Evolutionary conservation across 2,329 filamentous ascomycete genomes (phyloP).

Genomic region (Fusarium sp.): DNA sequence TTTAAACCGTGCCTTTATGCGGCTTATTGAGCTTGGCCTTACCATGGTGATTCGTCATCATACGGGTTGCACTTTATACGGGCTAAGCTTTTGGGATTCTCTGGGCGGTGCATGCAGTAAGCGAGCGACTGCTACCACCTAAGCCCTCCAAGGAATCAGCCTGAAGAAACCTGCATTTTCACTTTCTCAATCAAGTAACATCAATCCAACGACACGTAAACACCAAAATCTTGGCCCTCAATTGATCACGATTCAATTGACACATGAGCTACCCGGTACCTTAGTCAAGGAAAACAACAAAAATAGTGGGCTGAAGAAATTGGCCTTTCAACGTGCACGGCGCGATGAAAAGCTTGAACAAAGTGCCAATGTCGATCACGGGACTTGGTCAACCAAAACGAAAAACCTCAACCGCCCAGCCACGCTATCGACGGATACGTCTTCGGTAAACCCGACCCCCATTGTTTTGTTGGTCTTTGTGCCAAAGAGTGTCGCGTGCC

Average conservation of each 20-base stretch:
- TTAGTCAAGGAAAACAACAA: neutral
- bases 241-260: neutral
- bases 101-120: neutral
- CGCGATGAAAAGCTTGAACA: slow-evolving; percentile 1
- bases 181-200: neutral
- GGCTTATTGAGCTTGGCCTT: neutral
- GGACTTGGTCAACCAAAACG: neutral
- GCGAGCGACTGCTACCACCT: neutral
- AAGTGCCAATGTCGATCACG: slow-evolving; percentile 3
- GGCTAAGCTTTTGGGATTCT: neutral
- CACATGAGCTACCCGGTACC: neutral
- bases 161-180: neutral
- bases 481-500: slow-evolving; percentile 27
- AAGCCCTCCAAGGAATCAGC: neutral
- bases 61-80: neutral
- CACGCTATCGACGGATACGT: neutral
- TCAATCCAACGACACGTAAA: neutral
- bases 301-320: neutral
- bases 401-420: neutral
- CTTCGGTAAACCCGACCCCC: slow-evolving; percentile 21
- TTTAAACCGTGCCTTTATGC: neutral
- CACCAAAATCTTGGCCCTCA: neutral
- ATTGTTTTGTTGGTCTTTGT: neutral
- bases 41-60: neutral
- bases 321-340: neutral